phyloP scores from a whole-genome alignment of 306 rosid genomes.

The Quillaja saponaria region DNA sequence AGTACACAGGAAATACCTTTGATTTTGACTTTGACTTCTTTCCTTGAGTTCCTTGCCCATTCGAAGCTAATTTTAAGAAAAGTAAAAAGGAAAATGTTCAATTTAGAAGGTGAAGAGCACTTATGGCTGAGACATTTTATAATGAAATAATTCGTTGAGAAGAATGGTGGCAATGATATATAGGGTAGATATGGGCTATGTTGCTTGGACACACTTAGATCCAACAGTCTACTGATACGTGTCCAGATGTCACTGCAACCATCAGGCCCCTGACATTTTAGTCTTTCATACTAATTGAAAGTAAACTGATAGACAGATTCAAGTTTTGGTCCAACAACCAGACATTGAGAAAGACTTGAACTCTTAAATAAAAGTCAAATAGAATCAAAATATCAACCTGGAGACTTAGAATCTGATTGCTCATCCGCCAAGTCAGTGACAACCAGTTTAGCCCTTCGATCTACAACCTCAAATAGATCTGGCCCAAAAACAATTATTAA shows the following conservation, averaged over 20 bases:
- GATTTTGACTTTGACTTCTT: constrained; percentile 60
- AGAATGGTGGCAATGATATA: too few species aligned
- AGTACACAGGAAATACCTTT: constrained; percentile 53
- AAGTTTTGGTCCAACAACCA: constrained; percentile 11
- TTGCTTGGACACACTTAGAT: too few species aligned
- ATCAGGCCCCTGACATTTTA: not conserved
- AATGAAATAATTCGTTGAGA: not conserved
- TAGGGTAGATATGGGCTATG: too few species aligned
- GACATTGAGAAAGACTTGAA: constrained; percentile 1
- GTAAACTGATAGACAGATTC: constrained; percentile 17
- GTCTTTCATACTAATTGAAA: constrained; percentile 2
- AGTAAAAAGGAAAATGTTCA: constrained; percentile 23
- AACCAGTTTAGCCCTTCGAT: constrained; percentile 90
- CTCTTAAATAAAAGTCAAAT: not conserved
- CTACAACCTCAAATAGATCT: constrained; percentile 91
- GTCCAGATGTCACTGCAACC: not conserved
- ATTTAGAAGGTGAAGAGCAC: constrained; percentile 5
- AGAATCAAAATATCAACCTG: constrained; percentile 56
- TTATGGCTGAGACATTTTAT: constrained; percentile 13
- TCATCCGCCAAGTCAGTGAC: constrained; percentile 74
- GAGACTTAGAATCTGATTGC: constrained; percentile 60
- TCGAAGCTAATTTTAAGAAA: constrained; percentile 55
- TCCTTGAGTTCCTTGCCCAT: constrained; percentile 84
- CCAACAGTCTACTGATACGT: too few species aligned
- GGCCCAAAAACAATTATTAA: constrained; percentile 2